A percentile compares a stretch with the other conserved stretches of the same genome.
These are phyloP conservation scores for Mortierella sp. DNA, from an alignment of 371 early-diverging fungal species.

Conservation along the genomic window DNA sequence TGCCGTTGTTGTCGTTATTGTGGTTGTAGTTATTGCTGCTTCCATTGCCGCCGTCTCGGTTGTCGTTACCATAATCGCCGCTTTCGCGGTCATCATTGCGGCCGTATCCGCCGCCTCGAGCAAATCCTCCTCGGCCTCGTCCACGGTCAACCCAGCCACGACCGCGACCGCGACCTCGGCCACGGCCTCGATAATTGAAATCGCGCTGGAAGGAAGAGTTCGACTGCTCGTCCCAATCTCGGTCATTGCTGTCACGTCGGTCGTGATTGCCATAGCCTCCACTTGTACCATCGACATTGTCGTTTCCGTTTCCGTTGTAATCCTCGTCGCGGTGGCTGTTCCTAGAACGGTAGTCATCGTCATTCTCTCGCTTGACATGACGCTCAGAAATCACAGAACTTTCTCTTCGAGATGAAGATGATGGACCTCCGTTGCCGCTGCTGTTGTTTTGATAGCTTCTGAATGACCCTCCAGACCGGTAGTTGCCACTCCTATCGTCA, in stretches of 20 bases:
- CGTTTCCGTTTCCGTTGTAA: not conserved
- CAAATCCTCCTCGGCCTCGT: conserved; percentile 30
- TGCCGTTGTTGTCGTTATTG: not conserved
- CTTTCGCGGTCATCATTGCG: conserved; percentile 14
- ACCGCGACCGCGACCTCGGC: conserved; percentile 23
- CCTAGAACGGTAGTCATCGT: conserved; percentile 14
- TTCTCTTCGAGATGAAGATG: not conserved
- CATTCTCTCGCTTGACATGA: conserved; percentile 11
- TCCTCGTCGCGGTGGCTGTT: conserved; percentile 10
- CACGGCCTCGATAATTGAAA: conserved; percentile 19
- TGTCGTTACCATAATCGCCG: conserved; percentile 4
- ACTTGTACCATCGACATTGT: conserved; percentile 7
- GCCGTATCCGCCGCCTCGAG: conserved; percentile 17
- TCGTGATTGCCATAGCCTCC: conserved; percentile 13
- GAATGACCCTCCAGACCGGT: not conserved
- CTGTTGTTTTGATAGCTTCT: conserved; percentile 10
- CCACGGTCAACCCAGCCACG: conserved; percentile 19
- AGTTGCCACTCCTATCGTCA: conserved; percentile 1
- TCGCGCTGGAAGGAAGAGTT: not conserved
- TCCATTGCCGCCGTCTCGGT: conserved; percentile 3
- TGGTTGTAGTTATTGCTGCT: not conserved
- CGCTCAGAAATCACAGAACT: conserved; percentile 7
- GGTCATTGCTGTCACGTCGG: conserved; percentile 14
- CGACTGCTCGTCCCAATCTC: conserved; percentile 11
- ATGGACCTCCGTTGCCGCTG: not conserved